A percentile compares a stretch with the other conserved stretches of the same genome.
phyloP scores from a whole-genome alignment of 805 yeast genomes.

The Pichia paraexigua region DNA sequence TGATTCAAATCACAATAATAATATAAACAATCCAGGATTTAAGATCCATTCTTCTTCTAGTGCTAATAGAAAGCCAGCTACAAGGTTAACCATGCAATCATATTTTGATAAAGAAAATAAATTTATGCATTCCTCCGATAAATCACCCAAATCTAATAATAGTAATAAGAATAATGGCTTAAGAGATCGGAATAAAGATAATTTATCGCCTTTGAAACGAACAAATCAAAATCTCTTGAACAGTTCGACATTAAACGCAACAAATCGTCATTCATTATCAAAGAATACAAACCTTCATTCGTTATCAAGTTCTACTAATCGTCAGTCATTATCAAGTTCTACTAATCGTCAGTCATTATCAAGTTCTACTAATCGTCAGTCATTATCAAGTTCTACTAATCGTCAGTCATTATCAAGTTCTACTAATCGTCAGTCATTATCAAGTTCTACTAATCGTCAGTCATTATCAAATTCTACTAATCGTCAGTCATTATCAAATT shows the following conservation, averaged over 20 bases:
- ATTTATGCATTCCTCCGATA: not conserved
- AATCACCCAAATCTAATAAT: not conserved
- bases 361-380: not conserved
- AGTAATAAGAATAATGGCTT: not conserved
- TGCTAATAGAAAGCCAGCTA: not conserved
- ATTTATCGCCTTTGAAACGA: not conserved
- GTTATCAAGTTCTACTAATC: not conserved
- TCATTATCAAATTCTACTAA: not conserved
- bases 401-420: no score
- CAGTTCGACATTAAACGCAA: not conserved
- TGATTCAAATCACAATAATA: not conserved
- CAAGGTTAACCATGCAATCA: slow-evolving; percentile 8
- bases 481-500: not conserved
- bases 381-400: not conserved
- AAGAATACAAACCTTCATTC: no score
- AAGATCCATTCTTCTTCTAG: not conserved
- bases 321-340: not conserved
- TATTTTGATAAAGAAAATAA: slow-evolving; percentile 8
- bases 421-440: no score
- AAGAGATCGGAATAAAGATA: not conserved
- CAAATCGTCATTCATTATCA: not conserved
- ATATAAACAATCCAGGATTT: not conserved
- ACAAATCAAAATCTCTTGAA: not conserved
- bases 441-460: not conserved
- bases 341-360: not conserved